Conservation (phyloP, 2,329 filamentous ascomycete genomes). For the Alternaria arbusti region DNA sequence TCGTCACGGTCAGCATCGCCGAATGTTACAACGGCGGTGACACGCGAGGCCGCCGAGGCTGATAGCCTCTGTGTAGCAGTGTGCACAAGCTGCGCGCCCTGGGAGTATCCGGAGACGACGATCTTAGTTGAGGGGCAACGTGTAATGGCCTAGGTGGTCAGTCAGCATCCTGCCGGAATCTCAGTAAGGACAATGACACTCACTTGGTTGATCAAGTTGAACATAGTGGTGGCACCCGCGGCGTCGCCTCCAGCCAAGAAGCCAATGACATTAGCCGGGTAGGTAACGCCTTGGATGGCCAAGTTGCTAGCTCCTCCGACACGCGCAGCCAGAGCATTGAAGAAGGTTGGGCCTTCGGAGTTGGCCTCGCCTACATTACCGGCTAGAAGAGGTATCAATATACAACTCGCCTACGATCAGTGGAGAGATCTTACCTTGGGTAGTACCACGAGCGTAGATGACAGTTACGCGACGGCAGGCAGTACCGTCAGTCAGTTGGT, state of each 20-base stretch:
- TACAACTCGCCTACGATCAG: background rate
- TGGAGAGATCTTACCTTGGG: conserved; percentile 39
- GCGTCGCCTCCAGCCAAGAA: conserved; percentile 57
- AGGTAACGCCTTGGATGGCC: conserved; percentile 63
- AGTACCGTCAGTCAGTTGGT: conserved; percentile 41
- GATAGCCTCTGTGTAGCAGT: conserved; percentile 48
- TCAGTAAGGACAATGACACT: too few species aligned
- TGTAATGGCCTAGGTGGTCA: conserved; percentile 17
- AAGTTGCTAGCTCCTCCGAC: conserved; percentile 52
- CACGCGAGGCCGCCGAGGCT: conserved; percentile 25
- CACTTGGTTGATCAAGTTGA: conserved; percentile 42
- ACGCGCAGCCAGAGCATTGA: conserved; percentile 51
- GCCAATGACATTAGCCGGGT: conserved; percentile 53
- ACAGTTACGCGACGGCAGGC: conserved; percentile 57
- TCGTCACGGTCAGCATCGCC: conserved; percentile 46
- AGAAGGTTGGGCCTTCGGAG: conserved; percentile 57
- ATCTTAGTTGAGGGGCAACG: conserved; percentile 40
- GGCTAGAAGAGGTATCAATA: background rate
- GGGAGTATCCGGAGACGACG: conserved; percentile 41
- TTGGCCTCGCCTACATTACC: conserved; percentile 59
- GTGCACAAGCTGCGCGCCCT: conserved; percentile 54
- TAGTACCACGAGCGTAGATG: conserved; percentile 63
- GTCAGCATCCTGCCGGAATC: too few species aligned
- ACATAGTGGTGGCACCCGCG: conserved; percentile 53
- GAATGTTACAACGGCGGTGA: conserved; percentile 44